phyloP scores from a whole-genome alignment of 2,329 filamentous ascomycete genomes.

The Hirsutella minnesotensis region DNA sequence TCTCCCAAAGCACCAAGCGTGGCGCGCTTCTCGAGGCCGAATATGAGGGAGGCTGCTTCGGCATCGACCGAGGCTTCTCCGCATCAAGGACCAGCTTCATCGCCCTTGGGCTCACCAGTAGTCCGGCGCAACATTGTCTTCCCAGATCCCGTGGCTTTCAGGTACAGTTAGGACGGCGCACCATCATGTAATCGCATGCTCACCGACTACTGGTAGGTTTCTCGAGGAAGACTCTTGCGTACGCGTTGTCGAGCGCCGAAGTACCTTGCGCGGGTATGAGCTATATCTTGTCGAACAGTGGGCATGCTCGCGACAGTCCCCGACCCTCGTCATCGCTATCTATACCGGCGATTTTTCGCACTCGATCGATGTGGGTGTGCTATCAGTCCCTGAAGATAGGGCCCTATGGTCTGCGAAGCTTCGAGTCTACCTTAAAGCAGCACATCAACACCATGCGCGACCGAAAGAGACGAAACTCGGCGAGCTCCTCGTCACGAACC shows the following conservation, averaged over 20 bases:
- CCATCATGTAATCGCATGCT: neutral
- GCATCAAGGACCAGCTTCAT: conserved; percentile 6
- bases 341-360: conserved; percentile 82
- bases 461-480: conserved; percentile 73
- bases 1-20: neutral
- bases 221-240: conserved; percentile 77
- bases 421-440: conserved; percentile 73
- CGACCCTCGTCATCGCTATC: conserved; percentile 83
- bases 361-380: conserved; percentile 64
- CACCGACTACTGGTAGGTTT: conserved; percentile 36
- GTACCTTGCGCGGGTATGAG: conserved; percentile 71
- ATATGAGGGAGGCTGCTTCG: conserved; percentile 1
- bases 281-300: conserved; percentile 94
- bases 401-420: conserved; percentile 67
- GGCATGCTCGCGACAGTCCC: conserved; percentile 83
- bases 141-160: conserved; percentile 46
- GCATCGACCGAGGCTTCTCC: neutral
- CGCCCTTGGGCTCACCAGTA: conserved; percentile 11
- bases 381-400: conserved; percentile 74
- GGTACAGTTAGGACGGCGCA: conserved; percentile 22
- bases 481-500: conserved; percentile 84
- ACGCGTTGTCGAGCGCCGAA: conserved; percentile 59
- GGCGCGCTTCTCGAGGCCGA: neutral
- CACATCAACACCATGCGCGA: conserved; percentile 75
- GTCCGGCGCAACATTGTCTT: conserved; percentile 38